Conservation (phyloP, 2,329 filamentous ascomycete species). For the Cryphonectria naterciae region DNA sequence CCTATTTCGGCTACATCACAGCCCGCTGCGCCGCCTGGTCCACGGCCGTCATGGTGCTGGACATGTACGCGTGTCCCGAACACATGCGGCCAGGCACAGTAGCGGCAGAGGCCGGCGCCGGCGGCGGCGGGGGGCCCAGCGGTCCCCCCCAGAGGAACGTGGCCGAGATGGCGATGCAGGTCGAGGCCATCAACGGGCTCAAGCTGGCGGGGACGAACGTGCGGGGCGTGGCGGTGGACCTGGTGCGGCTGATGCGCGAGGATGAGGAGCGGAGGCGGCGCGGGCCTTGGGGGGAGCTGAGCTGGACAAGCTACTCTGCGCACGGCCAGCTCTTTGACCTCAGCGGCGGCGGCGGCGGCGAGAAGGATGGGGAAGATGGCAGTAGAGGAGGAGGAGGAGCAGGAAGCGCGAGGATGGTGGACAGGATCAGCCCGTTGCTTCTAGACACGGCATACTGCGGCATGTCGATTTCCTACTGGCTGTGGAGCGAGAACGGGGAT, state of each 20-base stretch:
- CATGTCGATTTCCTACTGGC: slow-evolving; percentile 43
- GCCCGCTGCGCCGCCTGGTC: slow-evolving; percentile 33
- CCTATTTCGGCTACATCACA: slow-evolving; percentile 28
- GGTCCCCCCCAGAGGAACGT: slow-evolving; percentile 37
- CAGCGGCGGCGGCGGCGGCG: neutral
- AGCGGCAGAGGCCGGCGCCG: slow-evolving; percentile 26
- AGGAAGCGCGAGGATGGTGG: slow-evolving; percentile 31
- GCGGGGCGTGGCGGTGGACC: slow-evolving; percentile 36
- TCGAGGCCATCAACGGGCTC: slow-evolving; percentile 40
- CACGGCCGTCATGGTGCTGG: slow-evolving; percentile 38
- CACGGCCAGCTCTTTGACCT: neutral
- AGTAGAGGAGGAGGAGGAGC: neutral
- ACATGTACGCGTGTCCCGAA: slow-evolving; percentile 42
- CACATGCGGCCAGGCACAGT: slow-evolving; percentile 33
- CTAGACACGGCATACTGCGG: slow-evolving; percentile 45
- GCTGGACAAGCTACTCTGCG: slow-evolving; percentile 2
- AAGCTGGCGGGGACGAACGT: slow-evolving; percentile 37
- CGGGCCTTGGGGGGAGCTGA: slow-evolving; percentile 15
- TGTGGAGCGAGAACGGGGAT: slow-evolving; percentile 43
- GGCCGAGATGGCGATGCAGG: slow-evolving; percentile 39
- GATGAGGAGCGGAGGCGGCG: slow-evolving; percentile 28
- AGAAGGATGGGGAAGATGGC: neutral
- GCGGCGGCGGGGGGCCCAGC: slow-evolving; percentile 33
- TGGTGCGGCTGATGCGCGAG: slow-evolving; percentile 13
- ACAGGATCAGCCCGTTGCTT: slow-evolving; percentile 40